phyloP scores from a whole-genome alignment of 805 yeast species.

The Lipomyces starkeyi region DNA sequence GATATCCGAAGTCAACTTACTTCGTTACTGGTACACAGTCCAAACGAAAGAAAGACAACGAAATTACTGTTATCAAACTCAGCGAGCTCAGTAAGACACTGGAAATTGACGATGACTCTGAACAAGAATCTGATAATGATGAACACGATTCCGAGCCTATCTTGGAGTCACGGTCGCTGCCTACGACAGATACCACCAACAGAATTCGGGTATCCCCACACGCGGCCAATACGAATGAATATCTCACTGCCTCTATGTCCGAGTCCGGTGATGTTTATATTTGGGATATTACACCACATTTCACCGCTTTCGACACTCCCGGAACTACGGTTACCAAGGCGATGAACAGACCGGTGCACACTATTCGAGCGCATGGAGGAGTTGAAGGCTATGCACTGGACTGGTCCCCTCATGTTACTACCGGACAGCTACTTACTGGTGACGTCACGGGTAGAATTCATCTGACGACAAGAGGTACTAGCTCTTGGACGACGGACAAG shows the following conservation, averaged over 20 bases:
- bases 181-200: slow-evolving; percentile 83
- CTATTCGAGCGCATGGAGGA: slow-evolving; percentile 82
- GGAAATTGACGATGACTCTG: slow-evolving; percentile 80
- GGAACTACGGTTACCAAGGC: slow-evolving; percentile 81
- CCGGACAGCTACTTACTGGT: slow-evolving; percentile 82
- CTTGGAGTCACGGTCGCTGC: slow-evolving; percentile 80
- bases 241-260: slow-evolving; percentile 82
- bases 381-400: slow-evolving; percentile 98
- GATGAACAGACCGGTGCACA: slow-evolving; percentile 79
- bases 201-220: slow-evolving; percentile 85
- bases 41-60: slow-evolving; percentile 82
- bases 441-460: slow-evolving; percentile 85
- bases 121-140: slow-evolving; percentile 67
- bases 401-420: slow-evolving; percentile 86
- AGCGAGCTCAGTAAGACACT: slow-evolving; percentile 83
- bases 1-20: slow-evolving; percentile 85
- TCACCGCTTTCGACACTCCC: slow-evolving; percentile 84
- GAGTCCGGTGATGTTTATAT: slow-evolving; percentile 90
- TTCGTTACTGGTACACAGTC: slow-evolving; percentile 96
- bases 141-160: slow-evolving; percentile 72
- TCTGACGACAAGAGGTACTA: slow-evolving; percentile 75
- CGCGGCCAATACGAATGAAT: slow-evolving; percentile 74
- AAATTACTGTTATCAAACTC: slow-evolving; percentile 80
- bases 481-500: slow-evolving; percentile 83
- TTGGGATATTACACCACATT: slow-evolving; percentile 80